Conservation (phyloP, 2,329 filamentous ascomycete species). For the Fusarium sp. region DNA sequence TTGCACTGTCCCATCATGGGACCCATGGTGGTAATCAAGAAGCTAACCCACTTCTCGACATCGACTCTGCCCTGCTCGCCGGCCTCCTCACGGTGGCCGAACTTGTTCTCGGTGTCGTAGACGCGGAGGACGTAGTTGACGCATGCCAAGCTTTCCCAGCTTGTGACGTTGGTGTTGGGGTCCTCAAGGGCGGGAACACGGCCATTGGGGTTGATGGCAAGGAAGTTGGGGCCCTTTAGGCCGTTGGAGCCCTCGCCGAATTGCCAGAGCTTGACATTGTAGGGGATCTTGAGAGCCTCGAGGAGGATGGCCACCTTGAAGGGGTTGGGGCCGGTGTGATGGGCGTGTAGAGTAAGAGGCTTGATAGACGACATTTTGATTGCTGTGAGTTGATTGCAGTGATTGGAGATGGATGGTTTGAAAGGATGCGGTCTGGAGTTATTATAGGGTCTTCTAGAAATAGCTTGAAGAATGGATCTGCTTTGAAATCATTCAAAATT, state of each 20-base stretch:
- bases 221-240: conserved; percentile 44
- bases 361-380: conserved; percentile 11
- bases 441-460: neutral
- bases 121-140: conserved; percentile 36
- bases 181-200: conserved; percentile 47
- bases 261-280: conserved; percentile 37
- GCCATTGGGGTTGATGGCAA: conserved; percentile 48
- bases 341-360: conserved; percentile 14
- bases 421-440: neutral
- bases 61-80: conserved; percentile 18
- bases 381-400: neutral
- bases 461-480: neutral
- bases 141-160: conserved; percentile 43
- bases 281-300: conserved; percentile 47
- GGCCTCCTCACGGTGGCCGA: neutral
- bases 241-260: conserved; percentile 24
- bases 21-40: conserved; percentile 10
- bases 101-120: conserved; percentile 35
- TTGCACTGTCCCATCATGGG: conserved; percentile 23
- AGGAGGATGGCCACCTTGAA: conserved; percentile 46
- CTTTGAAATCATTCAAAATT: conserved; percentile 1
- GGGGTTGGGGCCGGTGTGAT: conserved; percentile 33
- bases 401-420: neutral
- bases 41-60: conserved; percentile 23
- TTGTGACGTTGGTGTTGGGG: conserved; percentile 47